Evolutionary conservation across 176 grass and related monocot species (phyloP), one percentile per base, ranked within the genome.

Genomic region (Hyparrhenia diplandra): DNA sequence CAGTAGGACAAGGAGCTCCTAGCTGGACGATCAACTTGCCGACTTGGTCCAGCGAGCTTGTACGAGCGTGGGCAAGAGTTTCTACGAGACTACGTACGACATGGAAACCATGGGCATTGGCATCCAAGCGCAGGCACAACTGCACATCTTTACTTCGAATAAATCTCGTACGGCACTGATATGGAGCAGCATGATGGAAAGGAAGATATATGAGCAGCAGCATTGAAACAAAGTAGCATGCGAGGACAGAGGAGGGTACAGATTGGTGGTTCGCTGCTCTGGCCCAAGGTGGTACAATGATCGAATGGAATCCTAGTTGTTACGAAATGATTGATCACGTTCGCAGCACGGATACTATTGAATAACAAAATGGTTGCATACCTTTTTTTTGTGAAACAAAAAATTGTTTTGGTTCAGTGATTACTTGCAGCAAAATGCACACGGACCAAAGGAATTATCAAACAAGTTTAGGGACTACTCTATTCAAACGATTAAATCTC

Each of bases 31-130:
- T 69, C 31, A 45, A 66, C 71, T 55, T 30, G 71, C 69, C 31
- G 59, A 66, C 71, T 55, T 30, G 71, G 76, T 80, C 75, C 54
- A 57, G 58, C 67, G 23, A 66, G 40, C 20, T 23, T 42, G 74
- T 24, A 77, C 47, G 16, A 42, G 17, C 24, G 16, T 64, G 58
- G 40, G 37, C 40, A 79, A 67, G 42, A 34, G 25, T 64, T 6
- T 65, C 25, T 71, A 42, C 34, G 23, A 17, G 6, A 14, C 7
- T 9, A 45, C 2, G 39, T 36, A 52, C 36, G 51, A 34, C 10
- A 6, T 31, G 37, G 30, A 71, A 82, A 46, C n/a, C 30, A 31
- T 62, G 54, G 54, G 54, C 21, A 73, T 62, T 63, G 54, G 54
- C 21, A 73, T 62, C 59, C 42, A 47, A 46, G 39, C 21, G 52